phyloP scores from a whole-genome alignment of 768 basidiomycete genomes.

The Boletus edulis region DNA sequence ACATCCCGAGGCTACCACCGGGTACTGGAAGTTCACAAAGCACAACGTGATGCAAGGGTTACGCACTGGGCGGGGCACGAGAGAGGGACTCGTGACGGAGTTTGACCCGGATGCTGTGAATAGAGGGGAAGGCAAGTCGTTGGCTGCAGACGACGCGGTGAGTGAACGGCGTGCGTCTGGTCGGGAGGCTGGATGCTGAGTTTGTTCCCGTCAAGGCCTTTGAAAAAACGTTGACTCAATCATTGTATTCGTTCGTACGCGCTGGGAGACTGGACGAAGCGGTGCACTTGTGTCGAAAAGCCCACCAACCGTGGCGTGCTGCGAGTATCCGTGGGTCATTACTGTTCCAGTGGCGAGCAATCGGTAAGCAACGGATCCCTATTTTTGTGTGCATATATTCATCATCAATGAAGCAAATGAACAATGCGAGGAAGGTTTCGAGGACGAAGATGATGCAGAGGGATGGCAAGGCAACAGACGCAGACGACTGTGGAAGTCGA shows the following conservation, averaged over 20 bases:
- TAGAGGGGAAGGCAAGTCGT: constrained; percentile 51
- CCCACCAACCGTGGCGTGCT: constrained; percentile 90
- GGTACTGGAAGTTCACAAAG: constrained; percentile 85
- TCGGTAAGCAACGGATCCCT: constrained; percentile 47
- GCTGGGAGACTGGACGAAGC: constrained; percentile 86
- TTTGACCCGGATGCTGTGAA: constrained; percentile 83
- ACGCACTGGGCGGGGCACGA: constrained; percentile 44
- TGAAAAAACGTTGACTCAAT: constrained; percentile 74
- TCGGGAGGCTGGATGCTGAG: background rate
- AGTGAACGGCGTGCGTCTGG: constrained; percentile 21
- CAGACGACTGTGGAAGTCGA: constrained; percentile 83
- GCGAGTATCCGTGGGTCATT: constrained; percentile 84
- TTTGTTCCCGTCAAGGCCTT: constrained; percentile 52
- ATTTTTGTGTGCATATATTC: constrained; percentile 25
- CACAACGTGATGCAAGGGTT: constrained; percentile 65
- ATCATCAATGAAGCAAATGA: constrained; percentile 46
- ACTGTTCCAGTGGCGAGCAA: constrained; percentile 71
- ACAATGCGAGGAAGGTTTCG: constrained; percentile 44
- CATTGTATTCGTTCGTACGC: constrained; percentile 78
- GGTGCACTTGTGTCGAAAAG: constrained; percentile 73
- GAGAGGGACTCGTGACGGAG: constrained; percentile 55
- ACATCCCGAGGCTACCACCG: constrained; percentile 70
- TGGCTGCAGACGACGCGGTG: constrained; percentile 80
- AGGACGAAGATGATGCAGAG: constrained; percentile 42
- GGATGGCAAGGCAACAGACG: constrained; percentile 73